Conservation (phyloP, 257 asterid genomes). For the Solanum phureja region DNA sequence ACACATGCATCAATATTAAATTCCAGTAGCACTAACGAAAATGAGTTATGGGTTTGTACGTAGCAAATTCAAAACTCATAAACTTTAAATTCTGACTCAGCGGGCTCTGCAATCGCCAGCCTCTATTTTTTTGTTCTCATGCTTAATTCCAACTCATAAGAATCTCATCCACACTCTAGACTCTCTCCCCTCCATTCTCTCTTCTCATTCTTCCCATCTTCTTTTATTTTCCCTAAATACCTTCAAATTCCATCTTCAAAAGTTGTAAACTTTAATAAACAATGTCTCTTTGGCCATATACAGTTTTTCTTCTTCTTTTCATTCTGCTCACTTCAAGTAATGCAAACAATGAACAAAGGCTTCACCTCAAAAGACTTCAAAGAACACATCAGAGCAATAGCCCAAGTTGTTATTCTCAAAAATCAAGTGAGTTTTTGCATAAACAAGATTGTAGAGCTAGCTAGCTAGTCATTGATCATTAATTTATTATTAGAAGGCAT, state of each 20-base stretch:
- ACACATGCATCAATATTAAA: neutral
- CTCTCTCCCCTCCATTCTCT: neutral
- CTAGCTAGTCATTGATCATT: neutral
- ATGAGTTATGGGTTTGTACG: neutral
- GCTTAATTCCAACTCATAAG: constrained; percentile 53
- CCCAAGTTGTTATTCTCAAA: constrained; percentile 22
- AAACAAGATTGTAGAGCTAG: neutral
- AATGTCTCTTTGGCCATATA: neutral
- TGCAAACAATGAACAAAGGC: constrained; percentile 18
- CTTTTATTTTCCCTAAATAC: neutral
- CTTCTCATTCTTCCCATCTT: neutral
- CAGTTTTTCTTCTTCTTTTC: constrained; percentile 10
- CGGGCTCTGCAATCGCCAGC: neutral
- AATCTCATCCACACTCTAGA: constrained; percentile 20
- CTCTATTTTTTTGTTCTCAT: constrained; percentile 47
- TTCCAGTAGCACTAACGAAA: neutral
- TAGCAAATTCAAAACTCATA: neutral
- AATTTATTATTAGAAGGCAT: neutral
- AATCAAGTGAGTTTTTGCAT: constrained; percentile 45
- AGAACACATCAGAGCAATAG: neutral
- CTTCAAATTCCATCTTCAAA: neutral
- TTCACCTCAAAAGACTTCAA: constrained; percentile 26
- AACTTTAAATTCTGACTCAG: neutral
- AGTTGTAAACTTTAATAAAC: neutral
- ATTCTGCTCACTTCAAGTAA: constrained; percentile 3